Base-by-base conservation (phyloP, 129 eudicot species). In the Sambucus nigra region DNA sequence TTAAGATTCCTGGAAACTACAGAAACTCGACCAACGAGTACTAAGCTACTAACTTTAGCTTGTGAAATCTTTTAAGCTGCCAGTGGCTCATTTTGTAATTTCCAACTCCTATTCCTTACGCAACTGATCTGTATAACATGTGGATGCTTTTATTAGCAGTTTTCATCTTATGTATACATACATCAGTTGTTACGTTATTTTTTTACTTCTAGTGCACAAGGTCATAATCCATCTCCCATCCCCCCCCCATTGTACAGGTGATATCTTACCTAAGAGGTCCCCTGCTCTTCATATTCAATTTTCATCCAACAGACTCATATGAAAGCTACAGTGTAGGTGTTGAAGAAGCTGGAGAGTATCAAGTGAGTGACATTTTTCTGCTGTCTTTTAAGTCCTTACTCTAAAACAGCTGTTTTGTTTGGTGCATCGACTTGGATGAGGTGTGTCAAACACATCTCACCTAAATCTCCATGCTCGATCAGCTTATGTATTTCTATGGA, bases 341-440 rank as follows among this genome's bases (percentile, higher is more conserved):
- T 58, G 99, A 80, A 86, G 99, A 91, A 82, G 95, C 95, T 9
- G 99, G 99, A 72, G 99, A 91, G 47, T 91, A 85, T 77, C 82
- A 80, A 70, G 99, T 86, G 75, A 80, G 80, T 63, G 44, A 19
- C 16, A 12, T 15, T 15, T 32, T 33, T 5, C 18, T 49, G 46
- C 4, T 25, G 11, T 29, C 25, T 24, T 26, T 16, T 29, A 29
- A 8, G 5, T 29, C 8, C 35, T 29, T 29, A 29, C 48, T 56
- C 48, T 19, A 23, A 35, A 7, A 14, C 16, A 33, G 20, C 13
- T 3, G 7, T 33, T 0, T 7, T 44, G 16, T 16, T 17, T 17
- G 16, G 49, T 19, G 51, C 25, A 5, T 47, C 19, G 25, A 47
- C 20, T 4, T 17, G 26, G 25, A 17, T 19, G 25, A 24, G 51